Conservation (phyloP, 2,329 filamentous ascomycete genomes). For the Curvularia verruculosa region DNA sequence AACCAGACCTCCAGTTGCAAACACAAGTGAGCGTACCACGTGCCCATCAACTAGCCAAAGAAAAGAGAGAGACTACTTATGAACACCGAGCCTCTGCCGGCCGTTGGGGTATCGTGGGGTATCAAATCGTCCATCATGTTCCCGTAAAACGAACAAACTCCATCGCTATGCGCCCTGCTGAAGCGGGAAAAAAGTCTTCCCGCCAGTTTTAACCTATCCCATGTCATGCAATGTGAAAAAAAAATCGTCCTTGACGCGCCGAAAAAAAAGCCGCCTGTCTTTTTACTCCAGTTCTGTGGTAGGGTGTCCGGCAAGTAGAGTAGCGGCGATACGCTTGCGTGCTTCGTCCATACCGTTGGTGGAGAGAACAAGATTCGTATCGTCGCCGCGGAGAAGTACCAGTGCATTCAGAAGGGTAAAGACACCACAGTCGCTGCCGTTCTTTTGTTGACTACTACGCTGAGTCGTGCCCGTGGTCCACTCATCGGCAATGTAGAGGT, state of each 20-base stretch:
- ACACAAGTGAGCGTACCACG: neutral
- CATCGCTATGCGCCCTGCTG: conserved; percentile 16
- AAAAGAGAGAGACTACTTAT: neutral
- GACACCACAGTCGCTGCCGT: conserved; percentile 77
- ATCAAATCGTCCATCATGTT: conserved; percentile 22
- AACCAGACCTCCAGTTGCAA: neutral
- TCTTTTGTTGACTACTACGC: conserved; percentile 62
- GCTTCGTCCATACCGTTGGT: conserved; percentile 64
- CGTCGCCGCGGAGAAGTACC: conserved; percentile 56
- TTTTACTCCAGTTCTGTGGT: conserved; percentile 37
- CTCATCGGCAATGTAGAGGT: conserved; percentile 61
- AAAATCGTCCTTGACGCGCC: neutral
- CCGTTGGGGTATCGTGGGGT: conserved; percentile 18
- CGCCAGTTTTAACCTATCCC: neutral
- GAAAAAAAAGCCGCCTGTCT: too few species aligned
- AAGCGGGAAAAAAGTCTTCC: neutral
- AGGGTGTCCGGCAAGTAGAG: conserved; percentile 63
- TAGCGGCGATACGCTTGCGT: conserved; percentile 66
- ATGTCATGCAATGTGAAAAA: conserved; percentile 5
- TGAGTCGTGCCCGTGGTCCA: conserved; percentile 63
- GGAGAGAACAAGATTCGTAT: conserved; percentile 53
- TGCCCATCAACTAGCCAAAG: conserved; percentile 5
- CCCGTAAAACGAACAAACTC: conserved; percentile 18
- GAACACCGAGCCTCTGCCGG: conserved; percentile 17
- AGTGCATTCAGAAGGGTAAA: conserved; percentile 77